phyloP scores from a whole-genome alignment of 371 early-diverging fungal species.

The Capillidium heterosporum region DNA sequence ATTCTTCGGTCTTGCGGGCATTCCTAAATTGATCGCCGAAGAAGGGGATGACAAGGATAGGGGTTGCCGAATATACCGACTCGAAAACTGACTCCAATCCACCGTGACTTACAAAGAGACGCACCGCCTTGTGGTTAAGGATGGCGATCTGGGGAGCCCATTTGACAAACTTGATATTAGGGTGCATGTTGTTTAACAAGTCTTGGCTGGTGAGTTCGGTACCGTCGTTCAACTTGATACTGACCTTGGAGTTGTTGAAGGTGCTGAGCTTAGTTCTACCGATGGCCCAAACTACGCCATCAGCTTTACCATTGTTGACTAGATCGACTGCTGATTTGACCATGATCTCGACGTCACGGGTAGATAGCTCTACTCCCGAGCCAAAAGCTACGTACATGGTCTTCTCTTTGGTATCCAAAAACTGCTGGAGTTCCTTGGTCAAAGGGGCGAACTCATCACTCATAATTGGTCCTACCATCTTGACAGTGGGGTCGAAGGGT shows the following conservation, averaged over 20 bases:
- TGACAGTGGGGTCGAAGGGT: not conserved
- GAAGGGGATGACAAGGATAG: conserved; percentile 4
- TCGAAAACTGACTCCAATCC: conserved; percentile 5
- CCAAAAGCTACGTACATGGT: conserved; percentile 3
- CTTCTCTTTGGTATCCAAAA: not conserved
- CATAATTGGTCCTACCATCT: conserved; percentile 3
- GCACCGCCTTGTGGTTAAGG: not conserved
- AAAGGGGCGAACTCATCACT: not conserved
- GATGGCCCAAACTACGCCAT: conserved; percentile 6
- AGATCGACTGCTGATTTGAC: not conserved
- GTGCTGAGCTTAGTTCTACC: not conserved
- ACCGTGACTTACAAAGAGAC: conserved; percentile 5
- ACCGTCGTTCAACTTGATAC: not conserved
- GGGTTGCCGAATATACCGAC: not conserved
- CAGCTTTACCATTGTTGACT: not conserved
- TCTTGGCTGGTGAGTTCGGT: not conserved
- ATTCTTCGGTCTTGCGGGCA: not conserved
- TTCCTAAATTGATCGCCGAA: conserved; percentile 6
- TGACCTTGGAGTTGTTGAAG: not conserved
- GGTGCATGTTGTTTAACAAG: not conserved
- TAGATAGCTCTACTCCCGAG: not conserved
- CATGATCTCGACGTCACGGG: not conserved
- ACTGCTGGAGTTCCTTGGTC: not conserved
- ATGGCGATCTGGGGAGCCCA: conserved; percentile 6
- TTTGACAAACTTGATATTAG: not conserved